These are phyloP conservation scores for Alternaria sp. DNA, from an alignment of 2,329 filamentous ascomycete species.

Conservation along the genomic window DNA sequence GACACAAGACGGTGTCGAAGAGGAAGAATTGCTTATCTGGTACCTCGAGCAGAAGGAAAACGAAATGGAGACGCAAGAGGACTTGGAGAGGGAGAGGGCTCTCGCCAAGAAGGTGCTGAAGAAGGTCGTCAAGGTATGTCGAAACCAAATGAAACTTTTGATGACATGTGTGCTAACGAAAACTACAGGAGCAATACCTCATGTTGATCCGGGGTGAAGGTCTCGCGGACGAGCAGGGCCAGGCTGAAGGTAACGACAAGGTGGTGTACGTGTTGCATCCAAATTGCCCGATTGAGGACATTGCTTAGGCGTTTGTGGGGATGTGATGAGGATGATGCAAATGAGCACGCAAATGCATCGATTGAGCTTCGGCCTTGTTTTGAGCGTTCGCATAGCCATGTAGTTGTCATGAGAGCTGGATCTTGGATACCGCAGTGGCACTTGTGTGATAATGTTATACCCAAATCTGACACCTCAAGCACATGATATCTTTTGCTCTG, in stretches of 20 bases:
- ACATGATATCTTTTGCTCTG: neutral
- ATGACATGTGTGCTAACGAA: constrained; percentile 21
- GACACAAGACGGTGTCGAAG: constrained; percentile 81
- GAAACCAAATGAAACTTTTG: neutral
- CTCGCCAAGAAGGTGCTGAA: constrained; percentile 86
- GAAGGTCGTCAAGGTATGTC: constrained; percentile 89
- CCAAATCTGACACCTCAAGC: neutral
- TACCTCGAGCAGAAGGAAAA: constrained; percentile 91
- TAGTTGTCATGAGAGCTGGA: neutral
- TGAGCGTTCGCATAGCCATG: neutral
- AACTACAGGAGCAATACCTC: constrained; percentile 62
- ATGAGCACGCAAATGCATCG: neutral
- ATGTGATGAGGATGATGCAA: neutral
- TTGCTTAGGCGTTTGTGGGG: constrained; percentile 15
- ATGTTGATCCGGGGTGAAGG: constrained; percentile 79
- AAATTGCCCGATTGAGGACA: constrained; percentile 81
- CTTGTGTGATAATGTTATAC: neutral
- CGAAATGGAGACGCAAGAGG: constrained; percentile 80
- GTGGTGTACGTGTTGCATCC: constrained; percentile 90
- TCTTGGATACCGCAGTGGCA: neutral
- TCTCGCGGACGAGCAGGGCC: constrained; percentile 77
- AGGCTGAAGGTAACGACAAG: constrained; percentile 55
- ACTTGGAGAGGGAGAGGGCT: constrained; percentile 74
- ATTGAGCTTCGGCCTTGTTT: neutral
- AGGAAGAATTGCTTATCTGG: constrained; percentile 82